Conservation (phyloP, 331 rosid species). For the Quercus phellos region DNA sequence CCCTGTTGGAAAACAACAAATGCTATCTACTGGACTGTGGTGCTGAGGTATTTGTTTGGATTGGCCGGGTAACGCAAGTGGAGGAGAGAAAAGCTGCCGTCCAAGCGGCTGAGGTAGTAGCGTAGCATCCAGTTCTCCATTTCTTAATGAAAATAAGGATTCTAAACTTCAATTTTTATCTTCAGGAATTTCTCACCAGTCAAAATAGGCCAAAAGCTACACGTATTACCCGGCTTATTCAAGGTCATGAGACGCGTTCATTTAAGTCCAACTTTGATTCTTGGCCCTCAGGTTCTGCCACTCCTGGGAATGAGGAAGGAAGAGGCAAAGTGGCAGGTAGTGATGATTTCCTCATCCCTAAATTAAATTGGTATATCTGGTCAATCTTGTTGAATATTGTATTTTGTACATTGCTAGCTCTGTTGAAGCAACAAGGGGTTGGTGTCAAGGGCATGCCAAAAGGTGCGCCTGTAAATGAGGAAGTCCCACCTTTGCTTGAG, state of each 20-base stretch:
- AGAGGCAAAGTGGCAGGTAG: constrained; percentile 99
- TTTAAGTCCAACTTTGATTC: constrained; percentile 87
- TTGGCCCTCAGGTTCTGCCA: constrained; percentile 87
- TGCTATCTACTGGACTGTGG: constrained; percentile 93
- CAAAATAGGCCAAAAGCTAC: constrained; percentile 80
- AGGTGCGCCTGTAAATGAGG: constrained; percentile 67
- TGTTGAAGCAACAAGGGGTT: constrained; percentile 98
- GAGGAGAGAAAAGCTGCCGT: constrained; percentile 88
- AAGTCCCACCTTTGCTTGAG: constrained; percentile 94
- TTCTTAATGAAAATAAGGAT: constrained; percentile 26
- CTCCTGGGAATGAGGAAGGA: constrained; percentile 82
- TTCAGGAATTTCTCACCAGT: constrained; percentile 69
- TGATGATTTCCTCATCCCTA: constrained; percentile 12
- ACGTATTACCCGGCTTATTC: constrained; percentile 80
- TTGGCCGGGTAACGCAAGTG: constrained; percentile 86
- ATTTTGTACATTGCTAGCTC: constrained; percentile 51
- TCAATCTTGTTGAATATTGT: constrained; percentile 16
- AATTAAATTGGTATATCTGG: constrained; percentile 10
- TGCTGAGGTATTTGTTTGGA: constrained; percentile 82
- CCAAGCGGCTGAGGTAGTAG: constrained; percentile 79
- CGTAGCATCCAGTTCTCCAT: constrained; percentile 20
- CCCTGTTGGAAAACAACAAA: constrained; percentile 77
- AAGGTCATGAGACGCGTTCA: constrained; percentile 91
- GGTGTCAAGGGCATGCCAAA: constrained; percentile 88
- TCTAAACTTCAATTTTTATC: constrained; percentile 16